Evolutionary conservation across 306 rosid genomes (phyloP).

Genomic region (Chamaecrista fasciculata): DNA sequence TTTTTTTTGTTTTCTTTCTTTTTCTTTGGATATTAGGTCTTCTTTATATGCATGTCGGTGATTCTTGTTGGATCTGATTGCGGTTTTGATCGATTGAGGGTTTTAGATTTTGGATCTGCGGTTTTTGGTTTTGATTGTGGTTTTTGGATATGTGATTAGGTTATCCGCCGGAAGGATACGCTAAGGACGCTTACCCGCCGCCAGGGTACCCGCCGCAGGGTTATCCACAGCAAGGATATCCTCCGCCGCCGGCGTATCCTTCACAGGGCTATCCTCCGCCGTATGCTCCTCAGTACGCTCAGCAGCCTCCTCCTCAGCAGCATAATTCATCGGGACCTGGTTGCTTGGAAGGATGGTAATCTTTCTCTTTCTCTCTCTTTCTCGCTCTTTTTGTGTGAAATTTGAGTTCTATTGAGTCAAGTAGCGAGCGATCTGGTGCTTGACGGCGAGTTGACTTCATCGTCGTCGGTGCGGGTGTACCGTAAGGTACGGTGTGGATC

Average conservation of each 20-base stretch:
- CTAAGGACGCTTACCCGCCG: constrained; percentile 80
- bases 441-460: constrained; percentile 21
- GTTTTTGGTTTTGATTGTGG: neutral
- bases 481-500: neutral
- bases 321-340: constrained; percentile 40
- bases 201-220: constrained; percentile 64
- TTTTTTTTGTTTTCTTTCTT: too few relatives aligned
- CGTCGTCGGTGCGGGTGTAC: constrained; percentile 6
- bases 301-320: constrained; percentile 72
- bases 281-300: constrained; percentile 78
- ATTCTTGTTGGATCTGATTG: neutral
- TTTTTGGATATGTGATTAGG: constrained; percentile 38
- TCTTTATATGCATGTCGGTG: neutral
- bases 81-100: neutral
- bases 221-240: constrained; percentile 66
- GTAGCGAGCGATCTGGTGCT: constrained; percentile 29
- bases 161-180: constrained; percentile 75
- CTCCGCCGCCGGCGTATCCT: constrained; percentile 70
- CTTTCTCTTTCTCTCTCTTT: neutral
- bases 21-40: neutral
- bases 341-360: constrained; percentile 78
- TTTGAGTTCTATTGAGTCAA: constrained; percentile 28
- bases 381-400: neutral
- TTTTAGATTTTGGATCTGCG: constrained; percentile 2
- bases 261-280: constrained; percentile 65